These are phyloP conservation scores for Solanum chmielewskii DNA, from an alignment of 257 asterid species.

Conservation along the genomic window DNA sequence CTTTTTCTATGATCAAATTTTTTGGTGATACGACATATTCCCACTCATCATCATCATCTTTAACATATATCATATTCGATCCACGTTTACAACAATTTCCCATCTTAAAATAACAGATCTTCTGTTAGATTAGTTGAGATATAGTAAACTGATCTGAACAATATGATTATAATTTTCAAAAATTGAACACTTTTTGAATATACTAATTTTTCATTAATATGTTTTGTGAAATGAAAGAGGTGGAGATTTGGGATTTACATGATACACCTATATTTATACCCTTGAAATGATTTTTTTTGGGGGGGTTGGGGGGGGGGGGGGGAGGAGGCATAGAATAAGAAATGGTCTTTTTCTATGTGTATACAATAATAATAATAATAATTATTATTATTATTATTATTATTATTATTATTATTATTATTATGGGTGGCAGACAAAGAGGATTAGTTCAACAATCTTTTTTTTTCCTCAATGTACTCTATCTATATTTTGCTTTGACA, in stretches of 20 bases:
- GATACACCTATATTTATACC: neutral
- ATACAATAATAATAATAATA: too few relatives aligned
- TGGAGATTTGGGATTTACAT: neutral
- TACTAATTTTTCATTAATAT: neutral
- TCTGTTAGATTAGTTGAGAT: neutral
- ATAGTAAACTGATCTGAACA: neutral
- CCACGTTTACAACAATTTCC: neutral
- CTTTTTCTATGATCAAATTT: neutral
- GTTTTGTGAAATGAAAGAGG: neutral
- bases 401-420: neutral
- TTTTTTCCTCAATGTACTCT: neutral
- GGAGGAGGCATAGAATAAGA: neutral
- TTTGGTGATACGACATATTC: neutral
- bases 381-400: neutral
- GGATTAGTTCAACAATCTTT: neutral
- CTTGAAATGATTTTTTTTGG: neutral
- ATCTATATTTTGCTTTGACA: neutral
- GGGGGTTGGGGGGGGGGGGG: neutral
- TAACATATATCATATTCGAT: neutral
- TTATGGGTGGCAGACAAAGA: neutral
- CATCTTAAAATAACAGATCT: neutral
- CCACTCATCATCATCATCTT: constrained; percentile 1
- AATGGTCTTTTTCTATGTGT: neutral
- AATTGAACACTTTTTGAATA: neutral
- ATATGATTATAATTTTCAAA: neutral